Conservation (phyloP, 768 basidiomycete genomes). For the Mycena chlorophos region DNA sequence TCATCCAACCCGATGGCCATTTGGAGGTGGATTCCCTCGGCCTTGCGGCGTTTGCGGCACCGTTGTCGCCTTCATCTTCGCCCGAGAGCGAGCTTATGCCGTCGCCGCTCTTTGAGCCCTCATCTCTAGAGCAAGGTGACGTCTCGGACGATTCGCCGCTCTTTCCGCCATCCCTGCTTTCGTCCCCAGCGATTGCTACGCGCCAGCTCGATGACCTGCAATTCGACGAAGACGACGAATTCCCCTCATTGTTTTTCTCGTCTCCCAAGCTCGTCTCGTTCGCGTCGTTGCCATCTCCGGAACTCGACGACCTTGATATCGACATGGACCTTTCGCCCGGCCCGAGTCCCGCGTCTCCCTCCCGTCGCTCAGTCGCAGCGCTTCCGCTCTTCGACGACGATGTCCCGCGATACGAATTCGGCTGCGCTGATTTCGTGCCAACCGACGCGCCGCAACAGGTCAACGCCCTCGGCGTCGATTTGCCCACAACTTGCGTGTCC, state of each 20-base stretch:
- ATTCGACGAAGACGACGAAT: background rate
- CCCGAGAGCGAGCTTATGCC: background rate
- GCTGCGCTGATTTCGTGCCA: background rate
- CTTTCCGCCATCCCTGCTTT: background rate
- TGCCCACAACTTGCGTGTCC: background rate
- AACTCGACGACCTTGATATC: constrained; percentile 21
- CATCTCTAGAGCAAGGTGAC: too few relatives aligned
- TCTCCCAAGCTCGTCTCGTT: constrained; percentile 8
- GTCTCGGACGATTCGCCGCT: too few relatives aligned
- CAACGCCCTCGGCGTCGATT: constrained; percentile 16
- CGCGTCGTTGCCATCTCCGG: constrained; percentile 14
- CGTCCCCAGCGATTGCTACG: background rate
- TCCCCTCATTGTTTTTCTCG: background rate
- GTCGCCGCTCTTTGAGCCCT: too few relatives aligned
- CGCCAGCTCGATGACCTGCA: background rate
- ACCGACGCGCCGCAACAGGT: background rate
- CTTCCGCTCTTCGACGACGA: constrained; percentile 7
- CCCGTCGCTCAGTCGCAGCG: constrained; percentile 9
- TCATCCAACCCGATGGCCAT: background rate
- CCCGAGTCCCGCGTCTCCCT: constrained; percentile 7
- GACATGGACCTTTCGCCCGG: constrained; percentile 14
- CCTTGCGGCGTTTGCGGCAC: background rate
- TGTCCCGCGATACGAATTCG: background rate
- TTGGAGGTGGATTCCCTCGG: background rate
- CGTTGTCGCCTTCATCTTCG: background rate